Base-by-base conservation (phyloP, 2,329 filamentous ascomycete species). In the Alternaria angustiovoidea region DNA sequence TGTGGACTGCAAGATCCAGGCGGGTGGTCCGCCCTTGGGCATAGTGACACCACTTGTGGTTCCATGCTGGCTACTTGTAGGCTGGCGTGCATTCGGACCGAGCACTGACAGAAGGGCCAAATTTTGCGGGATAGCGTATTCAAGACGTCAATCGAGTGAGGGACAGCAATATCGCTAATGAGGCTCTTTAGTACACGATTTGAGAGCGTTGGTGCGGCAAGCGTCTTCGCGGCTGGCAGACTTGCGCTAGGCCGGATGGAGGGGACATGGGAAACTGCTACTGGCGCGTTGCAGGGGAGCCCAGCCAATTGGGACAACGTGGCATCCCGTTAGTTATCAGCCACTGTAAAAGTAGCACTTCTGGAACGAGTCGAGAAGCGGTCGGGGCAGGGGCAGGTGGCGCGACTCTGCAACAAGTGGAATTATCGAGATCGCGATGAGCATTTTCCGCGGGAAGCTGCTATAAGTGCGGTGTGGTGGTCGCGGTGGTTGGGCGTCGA, bases 231-330 rank as follows among this genome's bases (percentile, higher is more conserved):
- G 47, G 42, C 48, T 46, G 49, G 47, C 16, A 14, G 5, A 12
- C 12, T 20, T 12, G 7, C 4, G 53, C 53, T 57, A 59, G 12
- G 41, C 53, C 14, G 20, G 5, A 32, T 48, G 0, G 8, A 22
- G 34, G 1, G 5, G 5, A 2, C 5, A 57, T 38, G 28, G 52
- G 26, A 56, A 56, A 39, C 18, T 7, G 30, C 14, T 32, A 26
- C 12, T 39, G 30, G 12, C 26, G 12, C n/a, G 18, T 8, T 36
- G 42, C 47, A 59, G 51, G 51, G 57, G 38, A 34, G 16, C 36
- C 57, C 47, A 44, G 47, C 57, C 57, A 60, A 60, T 60, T 18
- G 41, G 46, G 41, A 32, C 43, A 38, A 30, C 57, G 57, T 42
- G 47, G 39, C 57, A 57, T 57, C 43, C 46, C 46, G 47, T 38